Conservation (phyloP, 179 eudicot species). For the Heliamphora pulchella region DNA sequence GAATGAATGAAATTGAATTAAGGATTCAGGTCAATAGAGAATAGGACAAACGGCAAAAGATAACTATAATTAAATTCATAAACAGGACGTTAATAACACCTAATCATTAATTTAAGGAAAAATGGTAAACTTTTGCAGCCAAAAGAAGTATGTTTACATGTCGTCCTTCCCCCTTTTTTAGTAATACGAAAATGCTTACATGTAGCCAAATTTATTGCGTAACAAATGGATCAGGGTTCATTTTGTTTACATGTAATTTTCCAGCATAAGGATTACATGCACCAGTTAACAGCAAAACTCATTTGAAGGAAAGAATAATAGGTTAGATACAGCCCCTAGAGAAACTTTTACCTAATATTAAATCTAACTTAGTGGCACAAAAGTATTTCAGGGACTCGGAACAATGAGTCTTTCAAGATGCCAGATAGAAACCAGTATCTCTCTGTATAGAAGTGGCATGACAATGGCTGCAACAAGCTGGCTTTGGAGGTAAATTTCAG, state of each 20-base stretch:
- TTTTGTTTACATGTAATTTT: not conserved
- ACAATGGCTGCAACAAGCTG: no score
- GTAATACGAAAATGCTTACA: not conserved
- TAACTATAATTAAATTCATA: not conserved
- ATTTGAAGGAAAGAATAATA: not conserved
- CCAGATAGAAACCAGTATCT: no score
- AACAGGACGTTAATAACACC: not conserved
- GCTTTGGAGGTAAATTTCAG: no score
- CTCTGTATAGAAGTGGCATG: no score
- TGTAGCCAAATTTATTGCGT: not conserved
- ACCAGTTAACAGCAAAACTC: not conserved
- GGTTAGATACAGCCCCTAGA: no score
- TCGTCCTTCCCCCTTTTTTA: slow-evolving; percentile 4
- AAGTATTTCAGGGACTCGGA: no score
- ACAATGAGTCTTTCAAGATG: no score
- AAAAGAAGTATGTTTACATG: not conserved
- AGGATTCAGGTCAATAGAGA: not conserved
- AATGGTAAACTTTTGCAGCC: not conserved
- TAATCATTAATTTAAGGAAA: not conserved
- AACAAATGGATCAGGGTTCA: not conserved
- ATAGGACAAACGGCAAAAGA: not conserved
- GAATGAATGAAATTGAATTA: slow-evolving; percentile 1
- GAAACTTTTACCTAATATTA: no score
- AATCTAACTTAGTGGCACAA: no score
- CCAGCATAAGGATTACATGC: slow-evolving; percentile 7